Evolutionary conservation across 768 basidiomycete genomes (phyloP).

Genomic region (Tulasnella calospora): DNA sequence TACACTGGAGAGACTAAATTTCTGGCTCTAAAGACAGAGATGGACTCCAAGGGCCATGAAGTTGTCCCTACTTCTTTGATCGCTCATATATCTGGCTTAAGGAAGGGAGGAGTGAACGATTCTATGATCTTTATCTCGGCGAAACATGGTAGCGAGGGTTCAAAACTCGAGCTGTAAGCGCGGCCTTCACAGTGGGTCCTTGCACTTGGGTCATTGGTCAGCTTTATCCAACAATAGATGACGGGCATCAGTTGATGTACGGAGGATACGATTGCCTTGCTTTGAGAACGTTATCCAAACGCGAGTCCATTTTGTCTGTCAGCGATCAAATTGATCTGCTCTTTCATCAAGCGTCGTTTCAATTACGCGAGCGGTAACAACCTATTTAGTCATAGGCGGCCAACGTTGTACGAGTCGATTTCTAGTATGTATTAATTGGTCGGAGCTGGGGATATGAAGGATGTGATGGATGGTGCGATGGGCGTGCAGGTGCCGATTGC

Average conservation of each 20-base stretch:
- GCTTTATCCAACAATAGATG: conserved; percentile 52
- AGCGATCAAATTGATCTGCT: conserved; percentile 96
- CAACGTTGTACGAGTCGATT: conserved; percentile 7
- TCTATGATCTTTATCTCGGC: conserved; percentile 86
- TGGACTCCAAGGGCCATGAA: conserved; percentile 97
- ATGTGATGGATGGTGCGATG: background rate
- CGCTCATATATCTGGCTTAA: conserved; percentile 83
- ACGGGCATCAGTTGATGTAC: conserved; percentile 94
- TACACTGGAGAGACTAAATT: background rate
- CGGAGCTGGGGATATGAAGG: background rate
- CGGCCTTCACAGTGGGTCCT: background rate
- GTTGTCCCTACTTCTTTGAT: too few species aligned
- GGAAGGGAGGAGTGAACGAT: conserved; percentile 87
- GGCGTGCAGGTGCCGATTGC: conserved; percentile 5
- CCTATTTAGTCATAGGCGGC: conserved; percentile 17
- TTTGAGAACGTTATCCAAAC: conserved; percentile 84
- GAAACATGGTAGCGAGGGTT: conserved; percentile 81
- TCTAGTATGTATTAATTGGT: background rate
- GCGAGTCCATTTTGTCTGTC: conserved; percentile 82
- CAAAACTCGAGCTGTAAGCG: conserved; percentile 86
- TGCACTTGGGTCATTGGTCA: background rate
- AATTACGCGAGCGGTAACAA: conserved; percentile 75
- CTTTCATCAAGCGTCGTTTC: conserved; percentile 87
- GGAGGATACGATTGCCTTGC: conserved; percentile 98
- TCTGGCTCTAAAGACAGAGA: conserved; percentile 65